Conservation (phyloP, 257 asterid species). For the Pogostemon cablin region DNA sequence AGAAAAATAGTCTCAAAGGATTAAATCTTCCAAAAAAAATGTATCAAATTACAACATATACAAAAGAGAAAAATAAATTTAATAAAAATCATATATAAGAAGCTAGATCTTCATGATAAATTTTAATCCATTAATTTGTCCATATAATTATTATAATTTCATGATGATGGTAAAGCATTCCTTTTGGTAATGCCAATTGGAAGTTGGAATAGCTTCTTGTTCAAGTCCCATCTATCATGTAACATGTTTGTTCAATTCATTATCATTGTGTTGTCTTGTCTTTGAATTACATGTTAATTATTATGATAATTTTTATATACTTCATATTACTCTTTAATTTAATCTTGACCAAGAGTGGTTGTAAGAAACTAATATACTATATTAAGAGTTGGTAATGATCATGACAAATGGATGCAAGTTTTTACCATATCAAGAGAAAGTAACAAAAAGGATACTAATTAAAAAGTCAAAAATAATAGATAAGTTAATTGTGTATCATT, state of each 20-base stretch:
- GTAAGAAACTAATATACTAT: neutral
- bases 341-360: constrained; percentile 16
- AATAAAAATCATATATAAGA: no score
- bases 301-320: neutral
- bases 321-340: neutral
- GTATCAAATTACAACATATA: no score
- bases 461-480: neutral
- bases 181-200: constrained; percentile 28
- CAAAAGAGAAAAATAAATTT: no score
- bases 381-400: constrained; percentile 6
- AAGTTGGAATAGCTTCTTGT: constrained; percentile 33
- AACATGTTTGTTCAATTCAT: constrained; percentile 29
- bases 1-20: no score
- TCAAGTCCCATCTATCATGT: constrained; percentile 35
- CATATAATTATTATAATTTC: constrained; percentile 17
- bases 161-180: constrained; percentile 34
- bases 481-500: neutral
- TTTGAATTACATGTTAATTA: constrained; percentile 9
- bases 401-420: constrained; percentile 21
- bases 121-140: neutral
- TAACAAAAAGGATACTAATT: neutral
- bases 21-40: no score
- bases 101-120: neutral
- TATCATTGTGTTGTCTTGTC: constrained; percentile 35
- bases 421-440: constrained; percentile 1